Base-by-base conservation (phyloP, 257 asterid species). In the Solanum bulbocastanum region DNA sequence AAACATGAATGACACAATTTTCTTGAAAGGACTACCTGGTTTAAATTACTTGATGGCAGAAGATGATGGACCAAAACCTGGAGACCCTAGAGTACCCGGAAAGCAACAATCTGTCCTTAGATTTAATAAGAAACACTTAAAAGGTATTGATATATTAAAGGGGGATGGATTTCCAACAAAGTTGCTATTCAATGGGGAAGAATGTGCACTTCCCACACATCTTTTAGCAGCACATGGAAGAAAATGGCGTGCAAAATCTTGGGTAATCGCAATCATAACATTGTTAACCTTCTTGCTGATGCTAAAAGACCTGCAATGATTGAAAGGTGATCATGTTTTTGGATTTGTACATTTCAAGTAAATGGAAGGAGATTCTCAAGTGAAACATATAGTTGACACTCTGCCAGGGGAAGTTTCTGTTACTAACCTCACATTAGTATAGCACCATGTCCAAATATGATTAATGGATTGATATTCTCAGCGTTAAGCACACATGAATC, bases 121-220 rank as follows among this genome's bases (percentile, higher is more conserved):
- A 3, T 97, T 97, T 88, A 35, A 88, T 5, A 97, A 97, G 93
- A 95, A 94, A 30, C 86, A 86, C n/a, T 14, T 89, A 0, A 87
- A 72, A 1, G 33, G 78, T 2, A 20, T 97, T 20, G 88, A 94
- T 49, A 89, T 97, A 16, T 18, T 88, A 2, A 52, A 46, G 0
- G 98, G 99, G 3, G 98, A 97, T 89, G 99, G 99, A 20, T 97
- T 96, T 87, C 99, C 99, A 27, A 32, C 96, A 0, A 96, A 89
- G 86, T 69, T 97, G 15, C 84, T 83, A 90, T 97, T 97, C 98
- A 96, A 97, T 25, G 99, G 99, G 4, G 99, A 91, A 90, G 99
- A 97, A 58, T 97, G 99, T 83, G 93, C 98, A 30, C 92, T 97
- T 44, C 99, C 99, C 0, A 92, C 88, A 1, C 75, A 65, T 10